phyloP scores from a whole-genome alignment of 1,284 basidiomycete genomes.

The Cerrena zonata region DNA sequence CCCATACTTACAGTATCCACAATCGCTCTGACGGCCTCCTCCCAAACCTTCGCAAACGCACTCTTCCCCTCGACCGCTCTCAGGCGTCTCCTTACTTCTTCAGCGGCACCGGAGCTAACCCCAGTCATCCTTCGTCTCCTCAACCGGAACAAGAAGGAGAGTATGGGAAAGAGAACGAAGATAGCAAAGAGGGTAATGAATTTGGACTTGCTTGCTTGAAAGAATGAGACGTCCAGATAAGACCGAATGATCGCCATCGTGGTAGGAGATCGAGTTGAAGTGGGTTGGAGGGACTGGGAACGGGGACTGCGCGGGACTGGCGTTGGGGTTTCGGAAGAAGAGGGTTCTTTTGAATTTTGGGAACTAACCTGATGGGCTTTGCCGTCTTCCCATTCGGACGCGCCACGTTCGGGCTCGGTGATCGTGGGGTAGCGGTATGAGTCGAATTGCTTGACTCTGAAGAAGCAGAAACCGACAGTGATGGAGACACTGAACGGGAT shows the following conservation, averaged over 20 bases:
- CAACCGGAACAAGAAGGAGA: conserved; percentile 52
- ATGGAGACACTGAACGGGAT: conserved; percentile 27
- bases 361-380: too few relatives aligned
- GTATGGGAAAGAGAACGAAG: conserved; percentile 54
- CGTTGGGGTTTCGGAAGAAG: background rate
- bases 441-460: conserved; percentile 24
- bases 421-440: conserved; percentile 30
- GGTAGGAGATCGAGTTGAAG: conserved; percentile 18
- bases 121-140: conserved; percentile 32
- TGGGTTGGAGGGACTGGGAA: conserved; percentile 14
- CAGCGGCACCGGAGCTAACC: conserved; percentile 37
- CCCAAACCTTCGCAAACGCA: conserved; percentile 43
- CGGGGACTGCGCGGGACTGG: conserved; percentile 15
- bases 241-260: conserved; percentile 26
- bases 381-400: conserved; percentile 12
- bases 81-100: conserved; percentile 53
- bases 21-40: conserved; percentile 49
- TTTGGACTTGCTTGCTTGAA: conserved; percentile 26
- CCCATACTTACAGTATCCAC: conserved; percentile 71
- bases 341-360: background rate
- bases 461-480: conserved; percentile 42
- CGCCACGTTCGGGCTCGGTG: conserved; percentile 15
- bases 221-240: conserved; percentile 16
- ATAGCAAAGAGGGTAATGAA: conserved; percentile 48
- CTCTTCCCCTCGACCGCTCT: conserved; percentile 32